Base-by-base conservation (phyloP, 129 eudicot genomes). In the Flaveria sonorensis region DNA sequence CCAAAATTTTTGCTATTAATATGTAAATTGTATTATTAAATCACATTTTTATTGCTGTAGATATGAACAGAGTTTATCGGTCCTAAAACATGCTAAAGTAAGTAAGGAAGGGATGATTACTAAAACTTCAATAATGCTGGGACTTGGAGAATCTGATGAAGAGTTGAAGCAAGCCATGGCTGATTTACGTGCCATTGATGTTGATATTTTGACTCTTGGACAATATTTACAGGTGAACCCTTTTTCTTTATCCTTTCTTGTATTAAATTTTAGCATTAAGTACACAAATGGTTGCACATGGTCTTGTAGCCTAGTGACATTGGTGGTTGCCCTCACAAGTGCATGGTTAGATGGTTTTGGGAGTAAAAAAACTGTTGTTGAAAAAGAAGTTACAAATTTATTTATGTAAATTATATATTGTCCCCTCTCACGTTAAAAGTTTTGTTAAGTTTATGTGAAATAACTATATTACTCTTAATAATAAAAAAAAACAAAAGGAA, bases 71-170 rank as follows among this genome's bases (percentile, higher is more conserved):
- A 93, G 98, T 83, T 82, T 93, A 79, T 82, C 93, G 3, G 98
- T 93, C 43, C 74, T 93, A 43, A 93, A 86, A 88, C 98, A 93
- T 77, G 97, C 97, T 3, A 93, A 93, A 78, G 51, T 40, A n/a
- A 82, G 85, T 75, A 88, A 90, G 86, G 79, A 81, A 60, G 96
- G 97, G 78, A 93, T 93, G 98, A 89, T 93, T 57, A 93, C 98
- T 4, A 93, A 93, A 86, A 80, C 97, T 30, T 93, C 98, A 23
- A 90, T 93, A 70, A 90, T 93, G 98, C 69, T 93, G 88, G 98
- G 98, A 61, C 98, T 93, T 56, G 98, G 98, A 78, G 98, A 93
- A 86, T 79, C 90, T 52, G 98, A 93, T 79, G 97, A 93, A 30
- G 98, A 93, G 78, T 71, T 90, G 70, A 90, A 90, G 89, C 86